Percentiles rank a stretch among this genome's conserved stretches.
These are phyloP conservation scores for Brachypodium distachyon DNA, from an alignment of 202 grass and related monocot genomes.

Conservation along the genomic window DNA sequence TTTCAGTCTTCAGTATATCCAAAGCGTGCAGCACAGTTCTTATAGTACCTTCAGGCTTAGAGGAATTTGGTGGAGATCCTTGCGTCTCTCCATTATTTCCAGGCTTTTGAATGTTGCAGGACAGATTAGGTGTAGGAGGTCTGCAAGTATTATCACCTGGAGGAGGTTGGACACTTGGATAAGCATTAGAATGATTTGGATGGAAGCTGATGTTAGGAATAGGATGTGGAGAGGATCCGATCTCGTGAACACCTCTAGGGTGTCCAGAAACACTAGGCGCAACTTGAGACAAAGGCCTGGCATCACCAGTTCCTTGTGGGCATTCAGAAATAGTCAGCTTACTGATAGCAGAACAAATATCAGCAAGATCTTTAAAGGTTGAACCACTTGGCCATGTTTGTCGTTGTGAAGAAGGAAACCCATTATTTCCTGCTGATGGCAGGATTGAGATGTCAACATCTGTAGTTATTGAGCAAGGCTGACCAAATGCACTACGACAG, in stretches of 20 bases:
- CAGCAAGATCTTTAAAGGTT: constrained; percentile 13
- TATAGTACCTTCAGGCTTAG: constrained; percentile 28
- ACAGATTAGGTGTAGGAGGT: constrained; percentile 2
- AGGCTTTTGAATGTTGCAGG: constrained; percentile 7
- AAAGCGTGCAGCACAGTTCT: constrained; percentile 43
- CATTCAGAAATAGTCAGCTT: constrained; percentile 19
- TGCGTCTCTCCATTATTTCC: constrained; percentile 9
- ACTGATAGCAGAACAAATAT: constrained; percentile 27
- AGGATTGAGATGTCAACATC: constrained; percentile 12
- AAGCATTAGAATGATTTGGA: constrained; percentile 30
- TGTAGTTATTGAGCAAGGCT: constrained; percentile 24
- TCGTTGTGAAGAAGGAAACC: constrained; percentile 12
- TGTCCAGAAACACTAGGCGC: constrained; percentile 18
- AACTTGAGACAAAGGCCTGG: neutral
- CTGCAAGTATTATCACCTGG: constrained; percentile 29
- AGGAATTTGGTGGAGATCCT: constrained; percentile 8
- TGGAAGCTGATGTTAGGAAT: constrained; percentile 20
- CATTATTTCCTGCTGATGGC: constrained; percentile 23
- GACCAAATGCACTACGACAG: constrained; percentile 13
- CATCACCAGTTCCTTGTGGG: neutral
- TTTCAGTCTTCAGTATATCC: constrained; percentile 46
- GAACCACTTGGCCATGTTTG: constrained; percentile 23
- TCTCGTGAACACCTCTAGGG: constrained; percentile 9
- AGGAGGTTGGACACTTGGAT: constrained; percentile 16
- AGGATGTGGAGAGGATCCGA: constrained; percentile 7